Conservation (phyloP, 257 asterid species). For the Nicotiana knightiana region DNA sequence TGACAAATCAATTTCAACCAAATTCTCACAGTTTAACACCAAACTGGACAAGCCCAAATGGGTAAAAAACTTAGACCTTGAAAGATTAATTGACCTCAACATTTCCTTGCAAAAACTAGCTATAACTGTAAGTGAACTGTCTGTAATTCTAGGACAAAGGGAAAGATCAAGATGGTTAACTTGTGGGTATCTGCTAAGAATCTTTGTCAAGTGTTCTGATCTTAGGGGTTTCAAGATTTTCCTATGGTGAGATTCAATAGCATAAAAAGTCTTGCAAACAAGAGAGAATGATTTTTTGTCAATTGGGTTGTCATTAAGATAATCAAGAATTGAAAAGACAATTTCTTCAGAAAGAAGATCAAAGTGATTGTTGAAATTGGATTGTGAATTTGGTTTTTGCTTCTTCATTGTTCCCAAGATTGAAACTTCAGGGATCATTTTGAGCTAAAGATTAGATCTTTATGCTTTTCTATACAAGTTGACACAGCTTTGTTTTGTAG, state of each 20-base stretch:
- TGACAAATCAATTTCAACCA: slow-evolving; percentile 80
- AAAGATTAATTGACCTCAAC: slow-evolving; percentile 66
- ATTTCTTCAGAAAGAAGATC: slow-evolving; percentile 72
- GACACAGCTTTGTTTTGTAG: neutral
- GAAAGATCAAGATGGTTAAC: slow-evolving; percentile 63
- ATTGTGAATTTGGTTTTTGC: slow-evolving; percentile 27
- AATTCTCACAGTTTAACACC: slow-evolving; percentile 50
- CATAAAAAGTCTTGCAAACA: slow-evolving; percentile 57
- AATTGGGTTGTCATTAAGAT: slow-evolving; percentile 55
- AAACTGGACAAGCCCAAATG: slow-evolving; percentile 60
- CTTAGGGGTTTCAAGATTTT: slow-evolving; percentile 60
- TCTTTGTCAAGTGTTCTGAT: slow-evolving; percentile 42
- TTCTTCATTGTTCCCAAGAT: slow-evolving; percentile 50
- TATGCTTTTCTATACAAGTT: neutral
- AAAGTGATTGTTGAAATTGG: slow-evolving; percentile 43
- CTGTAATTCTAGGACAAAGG: slow-evolving; percentile 62
- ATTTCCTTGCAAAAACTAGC: slow-evolving; percentile 32
- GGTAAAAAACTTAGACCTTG: slow-evolving; percentile 55
- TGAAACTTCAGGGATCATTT: slow-evolving; percentile 8
- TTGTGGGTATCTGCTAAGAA: slow-evolving; percentile 42
- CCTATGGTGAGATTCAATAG: slow-evolving; percentile 64
- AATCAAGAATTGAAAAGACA: slow-evolving; percentile 56
- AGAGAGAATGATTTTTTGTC: slow-evolving; percentile 78
- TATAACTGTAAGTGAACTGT: slow-evolving; percentile 35
- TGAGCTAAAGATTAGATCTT: neutral